These are phyloP conservation scores for Hymenoscyphus infarciens DNA, from an alignment of 2,329 filamentous ascomycete species.

Conservation along the genomic window DNA sequence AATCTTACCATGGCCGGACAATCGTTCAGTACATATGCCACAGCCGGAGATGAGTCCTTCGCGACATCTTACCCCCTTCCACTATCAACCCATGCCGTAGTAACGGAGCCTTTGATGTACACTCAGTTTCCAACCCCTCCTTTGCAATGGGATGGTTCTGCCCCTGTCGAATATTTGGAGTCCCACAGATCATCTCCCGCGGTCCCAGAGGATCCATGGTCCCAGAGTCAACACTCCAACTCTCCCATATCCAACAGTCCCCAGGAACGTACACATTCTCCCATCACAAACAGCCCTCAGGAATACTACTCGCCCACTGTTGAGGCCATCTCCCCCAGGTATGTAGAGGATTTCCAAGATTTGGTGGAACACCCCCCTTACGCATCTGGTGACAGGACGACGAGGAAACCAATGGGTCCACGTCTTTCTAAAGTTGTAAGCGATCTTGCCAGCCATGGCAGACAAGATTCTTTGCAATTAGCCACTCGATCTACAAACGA, in stretches of 20 bases:
- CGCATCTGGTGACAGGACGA: slow-evolving; percentile 28
- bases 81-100: slow-evolving; percentile 22
- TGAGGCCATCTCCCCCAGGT: slow-evolving; percentile 33
- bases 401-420: slow-evolving; percentile 32
- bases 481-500: slow-evolving; percentile 33
- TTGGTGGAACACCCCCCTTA: slow-evolving; percentile 32
- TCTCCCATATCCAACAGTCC: slow-evolving; percentile 27
- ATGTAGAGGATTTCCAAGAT: slow-evolving; percentile 31
- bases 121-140: slow-evolving; percentile 20
- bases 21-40: slow-evolving; percentile 27
- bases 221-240: slow-evolving; percentile 23
- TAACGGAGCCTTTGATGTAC: slow-evolving; percentile 27
- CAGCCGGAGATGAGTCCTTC: slow-evolving; percentile 25
- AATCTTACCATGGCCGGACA: slow-evolving; percentile 24
- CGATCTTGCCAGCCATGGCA: slow-evolving; percentile 26
- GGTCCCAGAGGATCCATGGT: slow-evolving; percentile 27
- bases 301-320: slow-evolving; percentile 32
- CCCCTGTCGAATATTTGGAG: slow-evolving; percentile 23
- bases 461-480: slow-evolving; percentile 30
- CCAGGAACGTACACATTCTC: slow-evolving; percentile 17
- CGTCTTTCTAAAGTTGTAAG: slow-evolving; percentile 33
- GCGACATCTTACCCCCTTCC: slow-evolving; percentile 15
- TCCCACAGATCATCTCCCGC: slow-evolving; percentile 32
- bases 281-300: slow-evolving; percentile 29
- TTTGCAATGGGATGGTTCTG: slow-evolving; percentile 28